Evolutionary conservation across 441 rosid species (phyloP).

Genomic region (Erodium trifolium): DNA sequence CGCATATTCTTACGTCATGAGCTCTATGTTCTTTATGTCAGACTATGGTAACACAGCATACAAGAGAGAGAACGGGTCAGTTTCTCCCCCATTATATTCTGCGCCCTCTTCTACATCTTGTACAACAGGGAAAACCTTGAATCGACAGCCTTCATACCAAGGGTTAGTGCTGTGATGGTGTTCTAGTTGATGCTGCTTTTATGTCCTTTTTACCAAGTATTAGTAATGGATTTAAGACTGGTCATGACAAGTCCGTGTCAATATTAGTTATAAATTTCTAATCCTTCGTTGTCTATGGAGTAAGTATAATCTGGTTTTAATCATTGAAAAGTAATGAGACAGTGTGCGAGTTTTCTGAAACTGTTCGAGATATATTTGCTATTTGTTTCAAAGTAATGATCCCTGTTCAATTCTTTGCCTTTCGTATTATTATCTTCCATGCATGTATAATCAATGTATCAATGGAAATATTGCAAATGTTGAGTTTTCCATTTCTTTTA

Average conservation of each 20-base stretch:
- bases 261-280: not conserved
- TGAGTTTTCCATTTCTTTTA: not conserved
- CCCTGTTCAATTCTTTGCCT: not conserved
- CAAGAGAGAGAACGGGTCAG: constrained; percentile 25
- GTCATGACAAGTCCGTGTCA: not conserved
- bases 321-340: not conserved
- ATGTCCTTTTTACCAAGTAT: constrained; percentile 3
- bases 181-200: constrained; percentile 2
- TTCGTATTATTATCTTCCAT: not conserved
- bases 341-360: not conserved
- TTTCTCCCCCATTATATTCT: constrained; percentile 15
- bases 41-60: constrained; percentile 14
- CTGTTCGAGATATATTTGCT: not conserved
- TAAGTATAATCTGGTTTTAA: constrained; percentile 1
- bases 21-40: not conserved
- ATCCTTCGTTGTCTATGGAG: constrained; percentile 4
- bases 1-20: not conserved
- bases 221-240: not conserved
- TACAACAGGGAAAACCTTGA: constrained; percentile 20
- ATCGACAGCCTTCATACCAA: constrained; percentile 24
- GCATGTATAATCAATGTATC: not conserved
- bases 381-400: not conserved
- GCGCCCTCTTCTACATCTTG: constrained; percentile 19
- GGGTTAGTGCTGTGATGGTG: constrained; percentile 27
- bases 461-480: not conserved